Conservation (phyloP, 495 filamentous ascomycete genomes). For the Pyronema omphalodes region DNA sequence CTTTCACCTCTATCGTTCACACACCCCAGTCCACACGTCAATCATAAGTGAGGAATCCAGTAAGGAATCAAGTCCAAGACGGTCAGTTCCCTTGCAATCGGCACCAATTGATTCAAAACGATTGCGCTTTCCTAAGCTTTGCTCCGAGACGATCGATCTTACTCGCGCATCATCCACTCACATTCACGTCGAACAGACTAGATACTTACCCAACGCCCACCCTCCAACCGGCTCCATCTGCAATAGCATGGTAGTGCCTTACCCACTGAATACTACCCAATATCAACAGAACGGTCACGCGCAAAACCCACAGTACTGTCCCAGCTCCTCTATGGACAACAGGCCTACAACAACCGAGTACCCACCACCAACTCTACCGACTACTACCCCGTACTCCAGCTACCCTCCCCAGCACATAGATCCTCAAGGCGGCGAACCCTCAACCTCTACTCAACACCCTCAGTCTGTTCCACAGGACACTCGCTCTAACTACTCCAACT, state of each 20-base stretch:
- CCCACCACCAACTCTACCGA: not conserved
- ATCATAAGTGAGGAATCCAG: not conserved
- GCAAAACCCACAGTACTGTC: not conserved
- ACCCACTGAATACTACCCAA: not conserved
- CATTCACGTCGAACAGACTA: conserved; percentile 1
- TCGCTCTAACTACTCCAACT: conserved; percentile 17
- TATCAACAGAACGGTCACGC: conserved; percentile 6
- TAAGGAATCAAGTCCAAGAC: not conserved
- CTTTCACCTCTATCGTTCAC: not conserved
- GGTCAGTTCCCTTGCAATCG: not conserved
- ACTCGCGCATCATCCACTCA: not conserved
- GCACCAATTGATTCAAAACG: not conserved
- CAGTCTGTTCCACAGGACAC: conserved; percentile 22
- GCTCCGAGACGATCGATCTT: not conserved
- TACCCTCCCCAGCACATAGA: conserved; percentile 1
- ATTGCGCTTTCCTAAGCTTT: not conserved
- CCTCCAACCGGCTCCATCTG: not conserved
- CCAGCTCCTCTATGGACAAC: conserved; percentile 1
- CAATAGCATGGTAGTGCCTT: conserved; percentile 7
- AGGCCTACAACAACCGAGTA: conserved; percentile 4
- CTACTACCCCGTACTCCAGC: not conserved
- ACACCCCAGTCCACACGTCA: not conserved
- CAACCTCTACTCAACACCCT: not conserved
- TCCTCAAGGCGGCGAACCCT: conserved; percentile 1
- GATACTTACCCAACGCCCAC: too few relatives aligned